Base-by-base conservation (phyloP, 2,329 filamentous ascomycete genomes). In the Exophiala aquamarina region DNA sequence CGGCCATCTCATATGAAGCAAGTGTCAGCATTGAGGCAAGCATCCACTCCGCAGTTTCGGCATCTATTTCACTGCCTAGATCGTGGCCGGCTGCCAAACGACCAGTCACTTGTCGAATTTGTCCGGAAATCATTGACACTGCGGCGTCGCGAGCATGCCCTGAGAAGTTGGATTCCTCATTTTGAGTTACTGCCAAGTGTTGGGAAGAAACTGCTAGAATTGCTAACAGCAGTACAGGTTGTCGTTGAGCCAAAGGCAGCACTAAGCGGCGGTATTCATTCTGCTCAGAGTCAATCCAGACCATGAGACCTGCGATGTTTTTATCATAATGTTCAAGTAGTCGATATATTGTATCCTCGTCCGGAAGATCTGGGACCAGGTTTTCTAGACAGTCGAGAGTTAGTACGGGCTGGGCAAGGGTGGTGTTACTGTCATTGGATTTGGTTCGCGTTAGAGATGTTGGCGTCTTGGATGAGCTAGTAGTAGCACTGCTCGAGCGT, bases 311-410 rank as follows among this genome's bases (percentile, higher is more conserved):
- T 11, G 52, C 52, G 31, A 54, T 54, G 28, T 54, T 47, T 29
- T 44, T 45, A 32, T 54, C 52, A 41, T 54, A 54, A 23, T 54
- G 48, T 4, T 97, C 66, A 87, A 80, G 17, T 72, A 75, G 65
- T 96, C 92, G 63, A 90, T 95, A 44, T 82, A 81, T 2, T 85
- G 83, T 34, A 96, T 77, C 62, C 81, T 83, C 59, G 81, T 75
- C 66, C 96, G 76, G 71, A 96, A 97, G 43, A 4, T 35, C 52
- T 3, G 52, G 52, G 20, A 54, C 50, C 13, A 44, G 15, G 33
- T 26, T 42, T 14, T 50, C 47, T 9, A 54, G 31, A 6, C 47
- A 47, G 33, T 48, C 51, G 23, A 38, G 20, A 19, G 40, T 13
- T 10, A 44, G 41, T 10, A 32, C 10, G n/a, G 40, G 20, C 14